phyloP scores from a whole-genome alignment of 1,139 yeast genomes.

The Cylindricascospora bacillispora region DNA sequence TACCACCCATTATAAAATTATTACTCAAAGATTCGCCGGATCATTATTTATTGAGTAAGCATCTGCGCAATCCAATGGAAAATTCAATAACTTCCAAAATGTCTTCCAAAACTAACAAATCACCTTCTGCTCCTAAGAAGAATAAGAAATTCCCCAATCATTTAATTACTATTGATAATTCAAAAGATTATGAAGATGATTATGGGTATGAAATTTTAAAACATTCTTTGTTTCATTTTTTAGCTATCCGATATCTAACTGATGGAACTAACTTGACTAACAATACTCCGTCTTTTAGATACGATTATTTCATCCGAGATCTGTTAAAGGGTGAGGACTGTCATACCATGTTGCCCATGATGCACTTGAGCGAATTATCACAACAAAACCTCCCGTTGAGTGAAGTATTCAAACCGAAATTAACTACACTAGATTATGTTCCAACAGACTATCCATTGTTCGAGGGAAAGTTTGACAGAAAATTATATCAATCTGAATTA shows the following conservation, averaged over 20 bases:
- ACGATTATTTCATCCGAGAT: not conserved
- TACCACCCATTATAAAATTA: constrained; percentile 28
- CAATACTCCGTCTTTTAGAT: not conserved
- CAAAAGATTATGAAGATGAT: constrained; percentile 6
- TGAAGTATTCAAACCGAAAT: constrained; percentile 7
- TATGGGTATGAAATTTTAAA: constrained; percentile 11
- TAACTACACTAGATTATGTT: constrained; percentile 9
- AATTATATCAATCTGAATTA: constrained; percentile 31
- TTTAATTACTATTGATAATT: not conserved
- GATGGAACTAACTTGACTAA: not conserved
- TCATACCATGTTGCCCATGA: constrained; percentile 9
- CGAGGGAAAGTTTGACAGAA: constrained; percentile 20
- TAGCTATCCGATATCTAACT: constrained; percentile 3
- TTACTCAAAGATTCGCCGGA: constrained; percentile 32
- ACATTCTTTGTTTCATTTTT: constrained; percentile 17
- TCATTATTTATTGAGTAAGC: constrained; percentile 20
- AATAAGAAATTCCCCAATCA: not conserved
- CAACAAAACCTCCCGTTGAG: too few relatives aligned
- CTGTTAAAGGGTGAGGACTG: constrained; percentile 8
- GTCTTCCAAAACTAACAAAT: not conserved
- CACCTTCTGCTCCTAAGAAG: not conserved
- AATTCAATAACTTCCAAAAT: too few relatives aligned
- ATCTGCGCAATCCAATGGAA: too few relatives aligned
- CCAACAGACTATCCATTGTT: constrained; percentile 6
- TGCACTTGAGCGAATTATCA: constrained; percentile 6